Conservation (phyloP, 2,329 filamentous ascomycete genomes). For the Sporothrix humicola region DNA sequence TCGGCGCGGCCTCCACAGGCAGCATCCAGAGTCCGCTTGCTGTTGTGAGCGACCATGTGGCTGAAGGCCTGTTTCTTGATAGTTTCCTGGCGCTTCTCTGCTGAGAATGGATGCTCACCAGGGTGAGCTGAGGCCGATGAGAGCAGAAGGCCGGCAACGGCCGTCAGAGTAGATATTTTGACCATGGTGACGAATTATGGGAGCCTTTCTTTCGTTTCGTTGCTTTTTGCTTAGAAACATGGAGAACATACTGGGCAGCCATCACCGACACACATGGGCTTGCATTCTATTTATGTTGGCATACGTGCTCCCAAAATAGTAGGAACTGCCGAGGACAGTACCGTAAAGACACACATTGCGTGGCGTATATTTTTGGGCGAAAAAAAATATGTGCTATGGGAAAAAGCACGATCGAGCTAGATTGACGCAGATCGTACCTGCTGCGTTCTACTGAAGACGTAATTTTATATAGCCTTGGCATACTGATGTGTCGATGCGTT, state of each 20-base stretch:
- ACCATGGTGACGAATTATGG: background rate
- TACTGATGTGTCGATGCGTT: background rate
- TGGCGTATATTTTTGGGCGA: too few species aligned
- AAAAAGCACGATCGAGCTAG: background rate
- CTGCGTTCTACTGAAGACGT: too few species aligned
- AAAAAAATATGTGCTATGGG: background rate
- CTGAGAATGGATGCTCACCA: conserved; percentile 1
- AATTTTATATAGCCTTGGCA: background rate
- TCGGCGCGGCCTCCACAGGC: conserved; percentile 5
- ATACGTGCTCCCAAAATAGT: background rate
- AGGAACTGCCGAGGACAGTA: conserved; percentile 1
- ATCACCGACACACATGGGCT: too few species aligned
- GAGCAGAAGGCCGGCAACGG: background rate
- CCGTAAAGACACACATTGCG: too few species aligned
- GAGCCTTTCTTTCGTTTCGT: too few species aligned
- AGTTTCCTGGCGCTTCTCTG: background rate
- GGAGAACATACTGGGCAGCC: too few species aligned
- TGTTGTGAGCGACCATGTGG: conserved; percentile 17
- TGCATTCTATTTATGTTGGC: background rate
- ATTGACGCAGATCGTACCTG: background rate
- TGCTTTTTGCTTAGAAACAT: too few species aligned
- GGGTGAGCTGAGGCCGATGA: background rate
- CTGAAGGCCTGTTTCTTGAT: conserved; percentile 16
- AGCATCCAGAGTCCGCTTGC: conserved; percentile 4
- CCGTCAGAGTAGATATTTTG: background rate